A percentile compares a stretch with the other conserved stretches of the same genome.
These are phyloP conservation scores for Leishmania guyanensis DNA, from an alignment of 208 protist species.

Conservation along the genomic window DNA sequence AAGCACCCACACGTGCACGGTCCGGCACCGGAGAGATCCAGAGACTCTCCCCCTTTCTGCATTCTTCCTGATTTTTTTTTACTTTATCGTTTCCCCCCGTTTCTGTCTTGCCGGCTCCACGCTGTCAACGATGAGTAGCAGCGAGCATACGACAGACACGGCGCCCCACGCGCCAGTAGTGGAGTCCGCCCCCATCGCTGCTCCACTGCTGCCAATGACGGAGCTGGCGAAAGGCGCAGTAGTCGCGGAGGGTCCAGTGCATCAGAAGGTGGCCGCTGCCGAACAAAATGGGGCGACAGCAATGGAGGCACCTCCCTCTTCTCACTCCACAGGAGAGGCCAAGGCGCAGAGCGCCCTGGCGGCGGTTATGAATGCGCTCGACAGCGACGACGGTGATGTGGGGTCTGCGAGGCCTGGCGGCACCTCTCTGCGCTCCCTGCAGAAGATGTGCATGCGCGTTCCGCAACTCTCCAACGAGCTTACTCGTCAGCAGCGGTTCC, in stretches of 20 bases:
- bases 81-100: no score
- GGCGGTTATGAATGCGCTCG: conserved; percentile 26
- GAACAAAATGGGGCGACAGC: not conserved
- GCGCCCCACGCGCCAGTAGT: not conserved
- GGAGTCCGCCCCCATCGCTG: not conserved
- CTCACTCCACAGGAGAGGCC: not conserved
- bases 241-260: not conserved
- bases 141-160: not conserved
- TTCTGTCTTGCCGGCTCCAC: not conserved
- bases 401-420: not conserved
- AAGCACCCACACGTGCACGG: not conserved
- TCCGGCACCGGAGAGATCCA: no score
- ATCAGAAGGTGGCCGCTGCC: not conserved
- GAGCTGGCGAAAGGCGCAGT: not conserved
- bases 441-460: conserved; percentile 59
- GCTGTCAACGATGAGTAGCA: not conserved
- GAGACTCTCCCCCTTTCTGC: no score
- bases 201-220: not conserved
- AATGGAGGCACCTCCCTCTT: not conserved
- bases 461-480: conserved; percentile 53
- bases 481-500: conserved; percentile 39
- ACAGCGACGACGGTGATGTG: conserved; percentile 7
- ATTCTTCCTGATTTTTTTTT: no score
- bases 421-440: conserved; percentile 35
- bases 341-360: conserved; percentile 15